phyloP scores from a whole-genome alignment of 108 stramenopile species.

The Conticribra guillardii region DNA sequence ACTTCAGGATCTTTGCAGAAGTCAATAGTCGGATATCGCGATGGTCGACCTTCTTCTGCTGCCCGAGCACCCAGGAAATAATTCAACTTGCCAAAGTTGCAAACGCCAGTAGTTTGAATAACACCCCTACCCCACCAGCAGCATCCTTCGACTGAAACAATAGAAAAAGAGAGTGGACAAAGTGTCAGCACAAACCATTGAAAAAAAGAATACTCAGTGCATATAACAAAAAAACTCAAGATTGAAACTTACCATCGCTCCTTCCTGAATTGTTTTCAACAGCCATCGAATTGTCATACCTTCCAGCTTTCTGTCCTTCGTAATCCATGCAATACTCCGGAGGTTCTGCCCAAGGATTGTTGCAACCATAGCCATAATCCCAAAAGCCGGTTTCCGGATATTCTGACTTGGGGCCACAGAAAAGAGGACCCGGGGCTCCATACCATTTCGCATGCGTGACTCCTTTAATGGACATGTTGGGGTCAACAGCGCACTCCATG shows the following conservation, averaged over 20 bases:
- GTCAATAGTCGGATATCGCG: constrained; percentile 14
- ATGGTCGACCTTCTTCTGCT: constrained; percentile 12
- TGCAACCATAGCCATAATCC: constrained; percentile 18
- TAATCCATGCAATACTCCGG: constrained; percentile 20
- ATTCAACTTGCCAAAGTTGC: constrained; percentile 30
- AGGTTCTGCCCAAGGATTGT: constrained; percentile 24
- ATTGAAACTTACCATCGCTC: constrained; percentile 5
- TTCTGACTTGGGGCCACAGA: constrained; percentile 30
- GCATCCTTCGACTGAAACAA: constrained; percentile 18
- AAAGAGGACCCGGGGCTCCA: constrained; percentile 39
- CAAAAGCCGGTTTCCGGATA: constrained; percentile 21
- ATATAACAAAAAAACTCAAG: no score
- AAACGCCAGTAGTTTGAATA: constrained; percentile 29
- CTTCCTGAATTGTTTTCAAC: constrained; percentile 10
- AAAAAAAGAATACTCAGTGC: no score
- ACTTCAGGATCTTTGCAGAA: constrained; percentile 20
- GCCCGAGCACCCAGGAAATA: constrained; percentile 23
- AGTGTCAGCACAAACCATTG: no score
- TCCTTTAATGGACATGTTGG: constrained; percentile 33
- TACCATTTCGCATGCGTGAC: constrained; percentile 33
- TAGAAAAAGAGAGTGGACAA: no score
- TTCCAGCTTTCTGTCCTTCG: constrained; percentile 27
- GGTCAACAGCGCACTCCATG: constrained; percentile 30
- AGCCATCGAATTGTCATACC: not conserved
- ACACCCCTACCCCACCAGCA: constrained; percentile 30